A percentile compares a stretch with the other conserved stretches of the same genome.
Conservation (phyloP, 1,284 basidiomycete species). For the Dichomitus squalens region DNA sequence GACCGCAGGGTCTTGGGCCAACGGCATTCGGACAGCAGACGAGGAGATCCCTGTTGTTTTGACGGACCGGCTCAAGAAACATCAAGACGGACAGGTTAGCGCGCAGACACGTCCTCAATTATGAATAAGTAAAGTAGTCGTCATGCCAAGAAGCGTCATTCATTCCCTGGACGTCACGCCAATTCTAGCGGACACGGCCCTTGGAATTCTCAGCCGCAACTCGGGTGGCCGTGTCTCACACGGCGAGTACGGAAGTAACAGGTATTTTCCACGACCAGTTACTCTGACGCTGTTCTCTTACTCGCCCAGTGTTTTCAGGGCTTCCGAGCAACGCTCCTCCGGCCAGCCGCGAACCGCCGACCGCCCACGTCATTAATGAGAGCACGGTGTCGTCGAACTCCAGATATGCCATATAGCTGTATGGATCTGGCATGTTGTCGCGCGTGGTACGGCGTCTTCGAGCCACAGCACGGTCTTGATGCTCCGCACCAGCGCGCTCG, state of each 20-base stretch:
- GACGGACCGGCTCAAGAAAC: not conserved
- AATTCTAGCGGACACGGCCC: not conserved
- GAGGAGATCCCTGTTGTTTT: no score
- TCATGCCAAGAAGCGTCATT: no score
- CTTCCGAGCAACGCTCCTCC: not conserved
- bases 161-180: not conserved
- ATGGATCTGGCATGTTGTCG: conserved; percentile 11
- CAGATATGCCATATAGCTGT: not conserved
- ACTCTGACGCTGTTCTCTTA: not conserved
- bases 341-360: not conserved
- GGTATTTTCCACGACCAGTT: not conserved
- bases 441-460: not conserved
- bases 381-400: not conserved
- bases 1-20: no score
- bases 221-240: not conserved
- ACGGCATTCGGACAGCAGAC: no score
- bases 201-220: not conserved
- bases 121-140: no score
- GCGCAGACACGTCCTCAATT: no score
- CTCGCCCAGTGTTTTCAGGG: not conserved
- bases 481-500: not conserved
- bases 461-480: not conserved
- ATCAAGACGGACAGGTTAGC: no score
- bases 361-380: not conserved
- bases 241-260: not conserved